Evolutionary conservation across 2,329 filamentous ascomycete species (phyloP).

Genomic region (Aspergillus ochraceoroseus): DNA sequence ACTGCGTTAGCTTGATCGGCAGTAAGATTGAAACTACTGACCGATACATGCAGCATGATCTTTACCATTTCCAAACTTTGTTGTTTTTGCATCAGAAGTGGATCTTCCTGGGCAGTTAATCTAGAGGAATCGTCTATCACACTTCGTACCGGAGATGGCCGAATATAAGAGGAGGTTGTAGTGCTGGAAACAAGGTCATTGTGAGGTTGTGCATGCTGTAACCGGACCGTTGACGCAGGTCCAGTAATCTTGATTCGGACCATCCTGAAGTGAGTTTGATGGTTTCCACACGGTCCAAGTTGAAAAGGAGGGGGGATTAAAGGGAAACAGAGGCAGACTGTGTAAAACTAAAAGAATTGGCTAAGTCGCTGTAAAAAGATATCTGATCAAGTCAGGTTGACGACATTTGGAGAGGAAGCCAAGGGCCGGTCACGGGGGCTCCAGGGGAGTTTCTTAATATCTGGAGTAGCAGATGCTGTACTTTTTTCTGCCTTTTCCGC

Average conservation of each 20-base stretch:
- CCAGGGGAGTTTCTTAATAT: neutral
- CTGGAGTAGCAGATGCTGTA: too few species aligned
- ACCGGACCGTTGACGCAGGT: constrained; percentile 18
- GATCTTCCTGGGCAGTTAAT: constrained; percentile 12
- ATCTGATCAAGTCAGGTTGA: constrained; percentile 9
- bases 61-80: constrained; percentile 48
- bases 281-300: too few species aligned
- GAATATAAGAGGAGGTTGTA: constrained; percentile 7
- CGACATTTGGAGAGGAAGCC: constrained; percentile 12
- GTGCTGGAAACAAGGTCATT: constrained; percentile 8
- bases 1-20: constrained; percentile 1
- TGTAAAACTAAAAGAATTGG: too few species aligned
- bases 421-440: constrained; percentile 19
- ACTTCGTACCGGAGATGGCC: constrained; percentile 16
- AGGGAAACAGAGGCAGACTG: too few species aligned
- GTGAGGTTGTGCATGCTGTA: constrained; percentile 16
- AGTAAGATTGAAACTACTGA: constrained; percentile 26
- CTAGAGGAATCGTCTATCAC: constrained; percentile 12
- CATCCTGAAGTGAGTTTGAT: too few species aligned
- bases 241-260: constrained; percentile 26
- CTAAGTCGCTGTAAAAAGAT: neutral
- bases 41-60: constrained; percentile 46
- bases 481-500: constrained; percentile 5
- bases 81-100: constrained; percentile 34
- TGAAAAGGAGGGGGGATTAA: neutral